These are phyloP conservation scores for Benincasa hispida DNA, from an alignment of 306 rosid genomes.

Conservation along the genomic window DNA sequence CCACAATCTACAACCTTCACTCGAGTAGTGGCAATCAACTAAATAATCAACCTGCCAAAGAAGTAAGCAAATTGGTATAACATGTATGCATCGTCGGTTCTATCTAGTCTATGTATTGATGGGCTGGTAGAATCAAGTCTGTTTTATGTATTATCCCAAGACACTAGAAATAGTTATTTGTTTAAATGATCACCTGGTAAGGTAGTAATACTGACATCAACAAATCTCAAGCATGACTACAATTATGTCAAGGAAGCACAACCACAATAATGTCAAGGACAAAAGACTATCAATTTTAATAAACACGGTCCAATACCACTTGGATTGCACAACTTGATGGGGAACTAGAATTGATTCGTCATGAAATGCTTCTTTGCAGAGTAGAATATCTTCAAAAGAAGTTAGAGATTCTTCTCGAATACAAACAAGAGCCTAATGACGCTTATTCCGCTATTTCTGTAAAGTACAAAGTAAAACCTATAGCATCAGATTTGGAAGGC, in stretches of 20 bases:
- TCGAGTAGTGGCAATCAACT: conserved; percentile 73
- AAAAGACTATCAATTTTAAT: not conserved
- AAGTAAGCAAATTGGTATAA: not conserved
- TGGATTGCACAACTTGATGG: too few species aligned
- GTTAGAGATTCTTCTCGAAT: too few species aligned
- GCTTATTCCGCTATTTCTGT: too few species aligned
- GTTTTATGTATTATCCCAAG: not conserved
- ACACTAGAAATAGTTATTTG: not conserved
- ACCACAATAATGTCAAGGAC: not conserved
- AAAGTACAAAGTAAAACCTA: too few species aligned
- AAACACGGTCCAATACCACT: not conserved
- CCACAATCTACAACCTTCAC: conserved; percentile 60
- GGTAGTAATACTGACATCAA: not conserved
- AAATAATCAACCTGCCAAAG: conserved; percentile 70
- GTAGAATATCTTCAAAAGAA: too few species aligned
- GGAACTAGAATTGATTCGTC: too few species aligned
- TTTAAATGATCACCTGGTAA: not conserved
- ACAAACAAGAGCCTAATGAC: too few species aligned
- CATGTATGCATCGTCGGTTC: not conserved
- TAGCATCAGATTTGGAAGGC: too few species aligned
- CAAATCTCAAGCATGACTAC: not conserved
- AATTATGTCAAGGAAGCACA: not conserved
- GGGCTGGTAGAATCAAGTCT: not conserved
- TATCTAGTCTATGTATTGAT: not conserved
- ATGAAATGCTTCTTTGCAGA: too few species aligned